Base-by-base conservation (phyloP, 1,284 basidiomycete species). In the Trichosporon sp. region DNA sequence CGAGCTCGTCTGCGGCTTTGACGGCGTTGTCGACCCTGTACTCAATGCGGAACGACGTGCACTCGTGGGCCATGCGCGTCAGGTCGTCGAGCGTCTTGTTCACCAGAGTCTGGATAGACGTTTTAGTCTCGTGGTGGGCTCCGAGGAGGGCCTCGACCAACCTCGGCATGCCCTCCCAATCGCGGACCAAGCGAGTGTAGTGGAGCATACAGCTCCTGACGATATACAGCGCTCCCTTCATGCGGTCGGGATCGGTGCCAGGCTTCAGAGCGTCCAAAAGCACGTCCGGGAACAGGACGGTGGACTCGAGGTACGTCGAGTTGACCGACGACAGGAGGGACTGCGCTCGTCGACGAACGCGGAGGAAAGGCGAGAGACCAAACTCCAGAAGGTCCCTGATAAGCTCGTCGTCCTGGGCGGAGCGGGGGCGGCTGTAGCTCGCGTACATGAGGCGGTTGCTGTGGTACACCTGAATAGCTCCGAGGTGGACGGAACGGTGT, bases 191-290 rank as follows among this genome's bases (percentile, higher is more conserved):
- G 77, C 75, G 75, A 29, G 73, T 42, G 35, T 78, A 63, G 13
- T 77, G 78, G 63, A 81, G 73, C 25, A 73, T 68, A 63, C 81
- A 81, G 73, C 81, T 79, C 34, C 81, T 73, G 38, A 99, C 85
- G 27, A 95, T 87, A 80, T 97, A 95, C 23, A 99, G 85, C 7
- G 95, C 95, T 15, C 93, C 93, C 84, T 99, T 99, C 89, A 97
- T 97, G 64, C 91, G 87, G 83, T 98, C 96, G 25, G 95, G 92
- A 76, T 94, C 92, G 70, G 87, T 90, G 5, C 91, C 92, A 76
- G 89, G 90, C 66, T 85, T 86, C 60, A 96, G 84, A 0, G 92
- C 89, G 53, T 89, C 87, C 76, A 96, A 90, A 38, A 95, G 84
- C 27, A 85, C 85, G 1, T 92, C 90, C 65, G 93, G 85, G 65